Base-by-base conservation (phyloP, 2,329 filamentous ascomycete genomes). In the Sclerotinia sclerotiorum region DNA sequence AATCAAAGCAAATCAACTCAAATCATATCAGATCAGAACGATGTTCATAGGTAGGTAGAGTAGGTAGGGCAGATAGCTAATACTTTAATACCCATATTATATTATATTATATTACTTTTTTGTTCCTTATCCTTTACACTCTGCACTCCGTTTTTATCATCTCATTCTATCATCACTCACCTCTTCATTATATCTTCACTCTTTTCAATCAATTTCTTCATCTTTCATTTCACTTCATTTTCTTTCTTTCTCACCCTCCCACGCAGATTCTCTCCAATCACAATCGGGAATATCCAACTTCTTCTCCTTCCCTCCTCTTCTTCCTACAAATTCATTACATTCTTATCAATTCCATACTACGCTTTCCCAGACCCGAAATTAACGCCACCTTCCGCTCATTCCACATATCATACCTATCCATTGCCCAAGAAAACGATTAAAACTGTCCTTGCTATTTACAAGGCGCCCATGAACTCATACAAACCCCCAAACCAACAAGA, bases 401-500 rank as follows among this genome's bases (percentile, higher is more conserved):
- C 49, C 19, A 48, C 44, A 49, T 61, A 11, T 15, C 19, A 35
- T 49, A 11, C 46, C 42, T 24, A 35, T 35, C 13, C 29, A 19
- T 61, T 49, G 35, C 15, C 58, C 58, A 61, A 48, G 27, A 35
- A 35, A 48, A 24, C 44, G 3, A 62, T 51, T 39, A 62, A 24
- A 49, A 24, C 44, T 24, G 44, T 17, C 46, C 46, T 62, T 62
- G 29, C 44, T 27, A 39, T 62, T 6, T 49, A 51, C 46, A 62
- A 62, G 21, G 6, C n/a, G 15, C 19, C 27, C 51, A 27, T 57
- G 63, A 46, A 42, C 32, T 65, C 51, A 65, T 56, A 35, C 24
- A 70, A 69, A 65, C 27, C 35, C 39, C 21, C 35, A 27, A 58
- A 32, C 63, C 46, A 58, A 32, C 49, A 35, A 57, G 60, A 70